Conservation (phyloP, 1,284 basidiomycete genomes). For the Pholiota adiposa region DNA sequence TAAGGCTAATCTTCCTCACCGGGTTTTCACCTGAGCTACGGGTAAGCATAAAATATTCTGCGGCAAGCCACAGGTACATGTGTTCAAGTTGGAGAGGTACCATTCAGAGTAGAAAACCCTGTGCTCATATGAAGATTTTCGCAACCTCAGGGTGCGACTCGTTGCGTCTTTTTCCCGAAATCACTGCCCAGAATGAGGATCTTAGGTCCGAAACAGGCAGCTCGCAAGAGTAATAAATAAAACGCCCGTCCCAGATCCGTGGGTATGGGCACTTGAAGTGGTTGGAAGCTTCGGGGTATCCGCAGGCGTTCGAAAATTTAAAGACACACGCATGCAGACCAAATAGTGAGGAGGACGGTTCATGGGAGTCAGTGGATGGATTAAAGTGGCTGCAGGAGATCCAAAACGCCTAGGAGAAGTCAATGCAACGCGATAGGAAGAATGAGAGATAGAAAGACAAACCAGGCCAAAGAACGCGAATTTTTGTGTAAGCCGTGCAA, state of each 20-base stretch:
- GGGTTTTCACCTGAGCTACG: too few relatives aligned
- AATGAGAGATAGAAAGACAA: neutral
- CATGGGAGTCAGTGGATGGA: neutral
- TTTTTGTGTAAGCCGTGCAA: neutral
- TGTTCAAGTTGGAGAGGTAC: too few relatives aligned
- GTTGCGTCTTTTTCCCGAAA: too few relatives aligned
- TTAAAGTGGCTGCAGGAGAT: slow-evolving; percentile 12
- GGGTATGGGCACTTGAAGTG: neutral
- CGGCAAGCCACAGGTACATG: too few relatives aligned
- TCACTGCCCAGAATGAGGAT: too few relatives aligned
- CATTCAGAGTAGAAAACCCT: too few relatives aligned
- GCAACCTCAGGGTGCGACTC: too few relatives aligned
- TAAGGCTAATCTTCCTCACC: too few relatives aligned
- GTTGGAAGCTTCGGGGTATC: slow-evolving; percentile 1
- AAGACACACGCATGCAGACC: too few relatives aligned
- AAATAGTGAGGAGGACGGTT: neutral
- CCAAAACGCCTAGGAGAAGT: slow-evolving; percentile 4
- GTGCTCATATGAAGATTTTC: too few relatives aligned
- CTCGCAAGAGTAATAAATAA: neutral
- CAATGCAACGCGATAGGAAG: neutral
- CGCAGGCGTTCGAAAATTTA: neutral
- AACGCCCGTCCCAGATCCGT: neutral
- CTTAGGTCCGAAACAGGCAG: neutral
- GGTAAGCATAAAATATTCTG: too few relatives aligned
- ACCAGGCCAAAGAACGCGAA: slow-evolving; percentile 5